Percentiles rank a stretch among this genome's conserved stretches.
Conservation (phyloP, 2,329 filamentous ascomycete genomes). For the Camillea tinctor region DNA sequence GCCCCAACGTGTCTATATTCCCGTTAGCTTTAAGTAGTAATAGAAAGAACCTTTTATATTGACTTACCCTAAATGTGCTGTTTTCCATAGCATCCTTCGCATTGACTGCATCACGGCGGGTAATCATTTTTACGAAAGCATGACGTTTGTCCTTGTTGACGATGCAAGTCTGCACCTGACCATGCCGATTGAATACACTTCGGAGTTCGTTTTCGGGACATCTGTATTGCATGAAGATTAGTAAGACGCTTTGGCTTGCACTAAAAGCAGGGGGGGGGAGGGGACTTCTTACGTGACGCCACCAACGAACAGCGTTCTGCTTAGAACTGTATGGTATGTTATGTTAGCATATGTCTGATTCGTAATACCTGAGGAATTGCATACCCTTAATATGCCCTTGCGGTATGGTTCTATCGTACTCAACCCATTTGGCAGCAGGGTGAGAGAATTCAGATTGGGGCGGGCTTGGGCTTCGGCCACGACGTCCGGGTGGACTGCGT, state of each 20-base stretch:
- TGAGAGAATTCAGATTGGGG: slow-evolving; percentile 36
- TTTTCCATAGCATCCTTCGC: slow-evolving; percentile 89
- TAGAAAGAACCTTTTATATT: slow-evolving; percentile 5
- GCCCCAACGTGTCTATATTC: slow-evolving; percentile 81
- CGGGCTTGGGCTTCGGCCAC: slow-evolving; percentile 62
- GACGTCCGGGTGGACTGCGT: slow-evolving; percentile 74
- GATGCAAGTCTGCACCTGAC: slow-evolving; percentile 93
- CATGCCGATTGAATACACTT: slow-evolving; percentile 75
- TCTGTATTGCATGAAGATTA: slow-evolving; percentile 41
- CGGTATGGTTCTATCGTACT: slow-evolving; percentile 73
- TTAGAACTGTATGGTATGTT: slow-evolving; percentile 62
- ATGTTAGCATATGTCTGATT: slow-evolving; percentile 13
- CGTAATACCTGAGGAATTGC: neutral
- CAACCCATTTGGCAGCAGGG: slow-evolving; percentile 65
- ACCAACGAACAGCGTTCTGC: slow-evolving; percentile 93
- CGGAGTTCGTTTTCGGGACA: slow-evolving; percentile 81
- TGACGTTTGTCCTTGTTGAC: slow-evolving; percentile 98
- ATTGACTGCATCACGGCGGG: slow-evolving; percentile 75
- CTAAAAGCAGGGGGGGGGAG: slow-evolving; percentile 1
- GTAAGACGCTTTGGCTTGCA: slow-evolving; percentile 2
- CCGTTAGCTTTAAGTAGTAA: slow-evolving; percentile 16
- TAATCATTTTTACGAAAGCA: slow-evolving; percentile 98
- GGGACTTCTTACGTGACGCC: slow-evolving; percentile 75
- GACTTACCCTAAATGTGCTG: slow-evolving; percentile 67
- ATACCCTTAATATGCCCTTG: slow-evolving; percentile 74